A percentile compares a stretch with the other conserved stretches of the same genome.
phyloP scores from a whole-genome alignment of 179 eudicot genomes.

The Gypsophila paniculata region DNA sequence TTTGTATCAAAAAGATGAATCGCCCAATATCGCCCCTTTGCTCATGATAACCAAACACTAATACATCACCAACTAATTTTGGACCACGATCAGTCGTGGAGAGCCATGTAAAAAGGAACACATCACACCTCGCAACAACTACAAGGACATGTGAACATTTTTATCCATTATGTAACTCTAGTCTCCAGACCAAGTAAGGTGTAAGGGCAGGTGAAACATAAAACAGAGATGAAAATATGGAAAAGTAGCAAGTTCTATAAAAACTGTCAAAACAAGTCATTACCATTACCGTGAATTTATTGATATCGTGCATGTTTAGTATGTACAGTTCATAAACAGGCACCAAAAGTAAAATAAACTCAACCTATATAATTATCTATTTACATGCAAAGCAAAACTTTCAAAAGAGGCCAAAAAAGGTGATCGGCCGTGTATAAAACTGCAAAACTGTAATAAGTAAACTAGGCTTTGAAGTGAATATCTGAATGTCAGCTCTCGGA shows the following conservation, averaged over 20 bases:
- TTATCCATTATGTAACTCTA: too few species aligned
- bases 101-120: not conserved
- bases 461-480: not conserved
- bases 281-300: not conserved
- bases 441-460: not conserved
- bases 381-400: slow-evolving; percentile 8
- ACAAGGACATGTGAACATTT: not conserved
- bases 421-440: not conserved
- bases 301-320: slow-evolving; percentile 1
- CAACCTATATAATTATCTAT: slow-evolving; percentile 4
- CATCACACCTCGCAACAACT: not conserved
- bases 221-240: not conserved
- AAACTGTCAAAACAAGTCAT: not conserved
- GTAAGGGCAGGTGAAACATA: not conserved
- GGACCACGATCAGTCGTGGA: too few species aligned
- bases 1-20: not conserved
- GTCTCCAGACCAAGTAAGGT: not conserved
- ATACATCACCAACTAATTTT: too few species aligned
- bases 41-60: not conserved
- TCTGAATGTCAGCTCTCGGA: slow-evolving; percentile 13
- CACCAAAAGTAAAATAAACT: not conserved
- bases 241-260: not conserved
- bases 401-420: not conserved
- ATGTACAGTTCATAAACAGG: slow-evolving; percentile 13
- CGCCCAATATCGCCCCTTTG: too few species aligned